Evolutionary conservation across 345 rosid species (phyloP).

Genomic region (Nasturtium officinale): DNA sequence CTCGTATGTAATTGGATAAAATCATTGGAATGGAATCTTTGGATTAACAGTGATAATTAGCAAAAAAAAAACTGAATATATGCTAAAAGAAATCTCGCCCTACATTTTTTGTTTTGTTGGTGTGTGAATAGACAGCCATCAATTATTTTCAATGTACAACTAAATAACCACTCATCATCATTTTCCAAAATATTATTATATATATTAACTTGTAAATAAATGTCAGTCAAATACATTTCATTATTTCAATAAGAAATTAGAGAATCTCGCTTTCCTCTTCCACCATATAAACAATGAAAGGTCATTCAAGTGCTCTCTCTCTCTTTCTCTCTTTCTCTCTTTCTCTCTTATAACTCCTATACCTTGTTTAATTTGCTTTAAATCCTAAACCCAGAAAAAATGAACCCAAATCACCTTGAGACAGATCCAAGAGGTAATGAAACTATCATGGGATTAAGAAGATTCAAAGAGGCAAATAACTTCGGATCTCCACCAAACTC

Average conservation of each 20-base stretch:
- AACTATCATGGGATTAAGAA: conserved; percentile 19
- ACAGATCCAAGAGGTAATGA: conserved; percentile 31
- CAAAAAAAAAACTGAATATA: background rate
- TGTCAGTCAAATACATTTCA: conserved; percentile 27
- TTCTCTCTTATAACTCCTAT: background rate
- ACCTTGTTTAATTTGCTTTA: conserved; percentile 21
- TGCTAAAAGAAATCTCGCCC: background rate
- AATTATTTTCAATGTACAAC: conserved; percentile 6
- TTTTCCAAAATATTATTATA: background rate
- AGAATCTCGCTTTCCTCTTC: conserved; percentile 39
- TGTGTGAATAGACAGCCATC: background rate
- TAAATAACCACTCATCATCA: conserved; percentile 27
- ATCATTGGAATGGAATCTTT: background rate
- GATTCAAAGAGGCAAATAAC: conserved; percentile 26
- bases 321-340: background rate
- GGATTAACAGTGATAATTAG: background rate
- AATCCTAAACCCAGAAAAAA: conserved; percentile 12
- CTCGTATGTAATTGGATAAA: conserved; percentile 6
- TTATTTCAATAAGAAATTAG: conserved; percentile 10
- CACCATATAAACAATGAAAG: conserved; percentile 43
- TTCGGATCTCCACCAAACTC: conserved; percentile 37
- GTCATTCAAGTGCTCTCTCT: conserved; percentile 33
- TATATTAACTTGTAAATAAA: conserved; percentile 10
- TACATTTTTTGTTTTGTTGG: background rate
- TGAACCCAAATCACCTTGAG: conserved; percentile 32